phyloP scores from a whole-genome alignment of 768 basidiomycete genomes.

The Lyophyllum atratum region DNA sequence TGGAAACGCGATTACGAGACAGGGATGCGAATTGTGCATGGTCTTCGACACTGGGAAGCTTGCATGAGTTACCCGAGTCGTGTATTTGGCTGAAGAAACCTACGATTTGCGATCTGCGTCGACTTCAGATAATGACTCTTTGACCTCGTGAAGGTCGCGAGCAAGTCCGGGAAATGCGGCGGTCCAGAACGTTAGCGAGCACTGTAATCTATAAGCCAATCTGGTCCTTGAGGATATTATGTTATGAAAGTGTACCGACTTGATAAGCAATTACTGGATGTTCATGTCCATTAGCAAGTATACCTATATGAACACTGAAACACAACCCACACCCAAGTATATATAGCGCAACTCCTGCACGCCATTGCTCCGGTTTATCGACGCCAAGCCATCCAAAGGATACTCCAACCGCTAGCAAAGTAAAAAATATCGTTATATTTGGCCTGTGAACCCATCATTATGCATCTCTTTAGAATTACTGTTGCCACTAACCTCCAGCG shows the following conservation, averaged over 20 bases:
- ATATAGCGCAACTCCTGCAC: constrained; percentile 60
- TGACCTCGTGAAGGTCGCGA: constrained; percentile 69
- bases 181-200: constrained; percentile 79
- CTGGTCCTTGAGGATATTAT: background rate
- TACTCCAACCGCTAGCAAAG: constrained; percentile 61
- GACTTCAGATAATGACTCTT: constrained; percentile 45
- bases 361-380: constrained; percentile 64
- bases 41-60: constrained; percentile 42
- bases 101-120: constrained; percentile 50
- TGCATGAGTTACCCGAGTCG: background rate
- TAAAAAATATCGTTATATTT: constrained; percentile 78
- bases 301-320: background rate
- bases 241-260: constrained; percentile 28
- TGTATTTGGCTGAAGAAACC: constrained; percentile 6
- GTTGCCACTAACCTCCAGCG: constrained; percentile 55
- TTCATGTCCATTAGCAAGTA: background rate
- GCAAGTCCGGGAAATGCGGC: constrained; percentile 81
- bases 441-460: constrained; percentile 43
- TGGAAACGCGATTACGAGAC: constrained; percentile 71
- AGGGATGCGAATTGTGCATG: constrained; percentile 63
- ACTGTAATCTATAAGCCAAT: constrained; percentile 33
- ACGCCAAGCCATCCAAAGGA: constrained; percentile 83
- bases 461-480: background rate
- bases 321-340: constrained; percentile 57
- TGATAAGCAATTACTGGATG: constrained; percentile 70